These are phyloP conservation scores for Parachaetomium inaequale DNA, from an alignment of 495 filamentous ascomycete genomes.

Conservation along the genomic window DNA sequence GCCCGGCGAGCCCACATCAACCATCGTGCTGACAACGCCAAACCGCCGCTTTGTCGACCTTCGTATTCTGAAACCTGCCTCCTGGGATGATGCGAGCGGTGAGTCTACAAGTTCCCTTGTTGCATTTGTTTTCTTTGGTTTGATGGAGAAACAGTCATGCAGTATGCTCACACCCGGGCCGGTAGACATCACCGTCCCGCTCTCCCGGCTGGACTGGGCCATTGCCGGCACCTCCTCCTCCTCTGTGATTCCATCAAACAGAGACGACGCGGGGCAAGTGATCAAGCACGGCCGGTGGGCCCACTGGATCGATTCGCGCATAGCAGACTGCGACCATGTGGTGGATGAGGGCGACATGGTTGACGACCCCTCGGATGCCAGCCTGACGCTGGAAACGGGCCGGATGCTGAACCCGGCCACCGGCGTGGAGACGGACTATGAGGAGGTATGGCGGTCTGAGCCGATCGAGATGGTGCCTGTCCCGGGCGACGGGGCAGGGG, in stretches of 20 bases:
- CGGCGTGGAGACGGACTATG: conserved; percentile 44
- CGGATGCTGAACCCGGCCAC: conserved; percentile 46
- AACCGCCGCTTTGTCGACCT: conserved; percentile 49
- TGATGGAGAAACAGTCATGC: not conserved
- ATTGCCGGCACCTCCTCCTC: conserved; percentile 49
- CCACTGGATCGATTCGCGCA: conserved; percentile 53
- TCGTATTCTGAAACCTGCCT: conserved; percentile 30
- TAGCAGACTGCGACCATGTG: conserved; percentile 28
- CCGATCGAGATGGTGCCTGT: conserved; percentile 26
- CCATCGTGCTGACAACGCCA: conserved; percentile 49
- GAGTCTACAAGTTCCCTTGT: not conserved
- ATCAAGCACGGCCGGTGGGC: conserved; percentile 41
- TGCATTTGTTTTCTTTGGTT: not conserved
- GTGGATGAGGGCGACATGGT: conserved; percentile 53
- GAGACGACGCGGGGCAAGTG: not conserved
- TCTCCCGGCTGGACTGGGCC: conserved; percentile 46
- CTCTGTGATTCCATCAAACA: not conserved
- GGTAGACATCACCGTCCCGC: conserved; percentile 9
- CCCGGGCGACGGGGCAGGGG: conserved; percentile 14
- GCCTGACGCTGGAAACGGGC: conserved; percentile 47
- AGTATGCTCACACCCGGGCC: not conserved
- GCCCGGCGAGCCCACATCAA: conserved; percentile 43
- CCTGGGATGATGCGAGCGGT: not conserved
- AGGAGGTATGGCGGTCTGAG: conserved; percentile 49
- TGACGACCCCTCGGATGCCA: conserved; percentile 35